Evolutionary conservation across 129 eudicot genomes (phyloP).

Genomic region (Escallonia herrerae): DNA sequence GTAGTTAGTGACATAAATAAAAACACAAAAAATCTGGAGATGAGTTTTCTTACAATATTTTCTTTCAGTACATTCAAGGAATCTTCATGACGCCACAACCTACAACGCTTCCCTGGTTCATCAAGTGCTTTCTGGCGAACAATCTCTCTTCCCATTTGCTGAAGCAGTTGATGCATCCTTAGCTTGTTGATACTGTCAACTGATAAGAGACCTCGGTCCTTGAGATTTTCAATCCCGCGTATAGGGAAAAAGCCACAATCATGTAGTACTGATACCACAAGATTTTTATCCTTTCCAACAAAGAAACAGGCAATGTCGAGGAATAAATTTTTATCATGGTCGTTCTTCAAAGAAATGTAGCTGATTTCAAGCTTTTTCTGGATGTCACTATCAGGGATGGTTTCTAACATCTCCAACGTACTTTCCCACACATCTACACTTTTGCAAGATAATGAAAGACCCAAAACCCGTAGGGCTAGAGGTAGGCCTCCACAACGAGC

Average conservation of each 20-base stretch:
- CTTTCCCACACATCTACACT: slow-evolving; percentile 29
- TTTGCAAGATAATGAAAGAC: slow-evolving; percentile 24
- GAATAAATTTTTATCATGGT: slow-evolving; percentile 24
- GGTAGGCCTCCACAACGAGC: slow-evolving; percentile 25
- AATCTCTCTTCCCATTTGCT: slow-evolving; percentile 15
- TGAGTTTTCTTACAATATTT: slow-evolving; percentile 9
- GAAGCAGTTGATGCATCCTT: slow-evolving; percentile 26
- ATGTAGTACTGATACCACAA: slow-evolving; percentile 11
- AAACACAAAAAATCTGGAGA: not conserved
- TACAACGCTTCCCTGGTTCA: slow-evolving; percentile 19
- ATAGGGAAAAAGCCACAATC: slow-evolving; percentile 11
- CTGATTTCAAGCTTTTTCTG: slow-evolving; percentile 2
- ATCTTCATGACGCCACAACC: slow-evolving; percentile 20
- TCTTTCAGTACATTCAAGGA: slow-evolving; percentile 13
- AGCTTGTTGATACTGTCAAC: slow-evolving; percentile 14
- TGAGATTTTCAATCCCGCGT: slow-evolving; percentile 25
- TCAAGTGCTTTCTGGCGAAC: slow-evolving; percentile 28
- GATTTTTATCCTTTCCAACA: slow-evolving; percentile 21
- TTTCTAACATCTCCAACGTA: slow-evolving; percentile 19
- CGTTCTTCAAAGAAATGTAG: slow-evolving; percentile 9
- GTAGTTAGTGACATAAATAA: not conserved
- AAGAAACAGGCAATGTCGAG: slow-evolving; percentile 40
- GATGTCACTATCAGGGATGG: slow-evolving; percentile 7
- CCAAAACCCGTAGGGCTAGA: slow-evolving; percentile 19
- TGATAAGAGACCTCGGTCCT: slow-evolving; percentile 20